Conservation (phyloP, 108 stramenopile genomes). For the Fistulifera solaris region DNA sequence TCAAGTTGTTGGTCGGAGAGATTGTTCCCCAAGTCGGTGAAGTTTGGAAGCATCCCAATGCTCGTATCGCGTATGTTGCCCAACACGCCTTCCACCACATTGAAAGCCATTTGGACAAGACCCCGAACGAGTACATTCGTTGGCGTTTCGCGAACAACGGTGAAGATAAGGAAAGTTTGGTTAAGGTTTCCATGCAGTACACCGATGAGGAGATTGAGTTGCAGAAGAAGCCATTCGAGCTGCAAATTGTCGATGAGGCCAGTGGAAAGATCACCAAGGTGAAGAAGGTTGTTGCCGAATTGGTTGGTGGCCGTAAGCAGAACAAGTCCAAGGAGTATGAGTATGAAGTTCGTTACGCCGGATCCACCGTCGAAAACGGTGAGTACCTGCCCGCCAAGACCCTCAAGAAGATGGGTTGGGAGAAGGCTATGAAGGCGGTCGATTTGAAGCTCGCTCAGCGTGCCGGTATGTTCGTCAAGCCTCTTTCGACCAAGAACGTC, state of each 20-base stretch:
- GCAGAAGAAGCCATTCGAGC: slow-evolving; percentile 92
- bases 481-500: slow-evolving; percentile 95
- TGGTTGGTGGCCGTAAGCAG: slow-evolving; percentile 92
- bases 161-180: slow-evolving; percentile 97
- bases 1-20: slow-evolving; percentile 98
- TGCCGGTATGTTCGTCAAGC: slow-evolving; percentile 87
- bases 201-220: slow-evolving; percentile 86
- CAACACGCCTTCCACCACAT: slow-evolving; percentile 99
- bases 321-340: slow-evolving; percentile 95
- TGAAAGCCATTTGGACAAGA: slow-evolving; percentile 94
- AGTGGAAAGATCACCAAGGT: slow-evolving; percentile 91
- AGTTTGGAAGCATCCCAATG: slow-evolving; percentile 99
- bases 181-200: slow-evolving; percentile 95
- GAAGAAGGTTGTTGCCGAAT: slow-evolving; percentile 93
- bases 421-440: slow-evolving; percentile 97
- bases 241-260: slow-evolving; percentile 91
- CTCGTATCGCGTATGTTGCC: slow-evolving; percentile 98
- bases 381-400: slow-evolving; percentile 86
- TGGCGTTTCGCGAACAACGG: slow-evolving; percentile 99
- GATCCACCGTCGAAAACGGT: slow-evolving; percentile 77
- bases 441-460: slow-evolving; percentile 96
- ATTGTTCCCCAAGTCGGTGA: slow-evolving; percentile 91
- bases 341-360: slow-evolving; percentile 93
- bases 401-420: slow-evolving; percentile 98
- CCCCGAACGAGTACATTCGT: slow-evolving; percentile 99